These are phyloP conservation scores for Sporothrix schenckii DNA, from an alignment of 2,329 filamentous ascomycete species.

Conservation along the genomic window DNA sequence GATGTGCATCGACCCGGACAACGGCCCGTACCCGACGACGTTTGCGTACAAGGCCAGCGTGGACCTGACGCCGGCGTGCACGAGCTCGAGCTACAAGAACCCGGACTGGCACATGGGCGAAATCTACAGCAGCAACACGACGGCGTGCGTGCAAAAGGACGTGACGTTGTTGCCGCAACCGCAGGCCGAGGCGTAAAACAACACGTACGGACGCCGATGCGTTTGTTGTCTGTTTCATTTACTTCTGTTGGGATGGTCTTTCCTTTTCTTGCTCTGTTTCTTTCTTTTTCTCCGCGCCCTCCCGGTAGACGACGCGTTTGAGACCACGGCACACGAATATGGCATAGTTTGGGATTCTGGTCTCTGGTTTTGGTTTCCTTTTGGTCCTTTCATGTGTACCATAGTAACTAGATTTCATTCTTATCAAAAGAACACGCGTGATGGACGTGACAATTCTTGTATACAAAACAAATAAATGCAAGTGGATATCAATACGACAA, in stretches of 20 bases:
- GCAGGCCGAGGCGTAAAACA: slow-evolving; percentile 38
- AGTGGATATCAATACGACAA: slow-evolving; percentile 21
- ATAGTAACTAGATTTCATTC: slow-evolving; percentile 1
- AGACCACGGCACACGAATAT: background rate
- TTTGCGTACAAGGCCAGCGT: slow-evolving; percentile 43
- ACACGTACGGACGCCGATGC: no score
- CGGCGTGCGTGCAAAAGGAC: slow-evolving; percentile 43
- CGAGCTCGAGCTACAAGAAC: slow-evolving; percentile 44
- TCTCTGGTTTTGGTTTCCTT: background rate
- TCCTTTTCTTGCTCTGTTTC: background rate
- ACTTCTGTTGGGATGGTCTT: background rate
- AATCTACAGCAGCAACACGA: slow-evolving; percentile 46
- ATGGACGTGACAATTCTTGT: no score
- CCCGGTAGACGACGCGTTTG: background rate
- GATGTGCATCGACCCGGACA: slow-evolving; percentile 49
- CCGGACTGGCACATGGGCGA: slow-evolving; percentile 47
- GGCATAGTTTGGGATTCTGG: background rate
- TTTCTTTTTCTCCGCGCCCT: background rate
- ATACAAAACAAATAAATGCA: background rate
- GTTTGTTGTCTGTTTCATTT: no score
- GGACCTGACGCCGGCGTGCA: slow-evolving; percentile 45
- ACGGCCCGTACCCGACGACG: slow-evolving; percentile 44
- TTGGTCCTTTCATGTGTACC: background rate
- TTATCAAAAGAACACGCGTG: background rate
- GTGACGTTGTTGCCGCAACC: slow-evolving; percentile 42